A percentile compares a stretch with the other conserved stretches of the same genome.
These are phyloP conservation scores for Xylaria cubensis DNA, from an alignment of 495 filamentous ascomycete species.

Conservation along the genomic window DNA sequence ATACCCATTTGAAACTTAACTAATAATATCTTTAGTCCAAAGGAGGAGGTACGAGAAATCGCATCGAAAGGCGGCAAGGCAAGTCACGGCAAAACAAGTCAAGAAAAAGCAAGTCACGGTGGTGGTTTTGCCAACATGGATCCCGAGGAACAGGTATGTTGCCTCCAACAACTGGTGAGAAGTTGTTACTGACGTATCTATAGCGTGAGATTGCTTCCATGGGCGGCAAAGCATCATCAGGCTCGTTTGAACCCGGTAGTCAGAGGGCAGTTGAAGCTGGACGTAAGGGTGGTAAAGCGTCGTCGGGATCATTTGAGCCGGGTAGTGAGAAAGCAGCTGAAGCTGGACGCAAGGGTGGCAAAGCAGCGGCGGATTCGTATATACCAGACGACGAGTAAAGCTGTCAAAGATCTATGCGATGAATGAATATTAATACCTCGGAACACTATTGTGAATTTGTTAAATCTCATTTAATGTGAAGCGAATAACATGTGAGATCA, in stretches of 20 bases:
- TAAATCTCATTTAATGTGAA: background rate
- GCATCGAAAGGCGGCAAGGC: conserved; percentile 59
- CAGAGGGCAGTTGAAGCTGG: conserved; percentile 55
- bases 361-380: too few relatives aligned
- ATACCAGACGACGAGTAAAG: too few relatives aligned
- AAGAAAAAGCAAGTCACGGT: background rate
- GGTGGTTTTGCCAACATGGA: conserved; percentile 51
- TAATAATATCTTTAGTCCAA: conserved; percentile 38
- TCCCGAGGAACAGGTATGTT: conserved; percentile 53
- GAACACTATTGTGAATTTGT: too few relatives aligned
- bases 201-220: conserved; percentile 53
- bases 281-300: conserved; percentile 59
- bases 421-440: background rate
- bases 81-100: background rate
- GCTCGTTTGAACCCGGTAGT: conserved; percentile 57
- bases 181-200: background rate
- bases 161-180: background rate
- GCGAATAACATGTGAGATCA: background rate
- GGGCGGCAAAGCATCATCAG: conserved; percentile 53
- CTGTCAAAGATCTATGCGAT: background rate
- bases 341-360: conserved; percentile 55
- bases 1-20: background rate
- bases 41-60: conserved; percentile 62
- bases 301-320: conserved; percentile 54
- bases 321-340: conserved; percentile 54